phyloP scores from a whole-genome alignment of 352 stramenopile genomes.

The Vaucheria bursata region DNA sequence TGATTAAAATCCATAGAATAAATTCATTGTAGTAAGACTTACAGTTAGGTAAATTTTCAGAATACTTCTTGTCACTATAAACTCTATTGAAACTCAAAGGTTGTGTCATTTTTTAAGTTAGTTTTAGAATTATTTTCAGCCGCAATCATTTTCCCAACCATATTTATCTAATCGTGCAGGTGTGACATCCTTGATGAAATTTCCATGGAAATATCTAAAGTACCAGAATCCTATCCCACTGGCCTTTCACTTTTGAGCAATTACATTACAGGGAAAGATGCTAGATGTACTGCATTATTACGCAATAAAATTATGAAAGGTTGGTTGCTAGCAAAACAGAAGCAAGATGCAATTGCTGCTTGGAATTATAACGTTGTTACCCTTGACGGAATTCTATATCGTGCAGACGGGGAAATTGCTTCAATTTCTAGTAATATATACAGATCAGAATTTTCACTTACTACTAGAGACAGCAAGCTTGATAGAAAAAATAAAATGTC shows the following conservation, averaged over 20 bases:
- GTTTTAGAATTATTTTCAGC: too few species aligned
- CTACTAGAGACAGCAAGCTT: too few species aligned
- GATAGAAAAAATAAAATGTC: too few species aligned
- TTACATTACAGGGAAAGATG: neutral
- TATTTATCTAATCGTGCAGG: neutral
- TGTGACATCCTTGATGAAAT: constrained; percentile 3
- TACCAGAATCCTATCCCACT: neutral
- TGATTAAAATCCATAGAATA: too few species aligned
- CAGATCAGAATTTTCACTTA: too few species aligned
- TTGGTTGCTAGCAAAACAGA: neutral
- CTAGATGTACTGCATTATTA: neutral
- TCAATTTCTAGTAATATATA: too few species aligned
- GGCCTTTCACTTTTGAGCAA: neutral
- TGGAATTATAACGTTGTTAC: neutral
- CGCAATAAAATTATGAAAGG: neutral
- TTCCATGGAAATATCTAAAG: neutral
- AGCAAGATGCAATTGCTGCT: neutral
- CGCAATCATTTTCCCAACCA: too few species aligned
- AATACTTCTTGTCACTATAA: too few species aligned
- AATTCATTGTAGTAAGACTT: too few species aligned
- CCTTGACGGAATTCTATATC: neutral
- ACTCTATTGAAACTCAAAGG: too few species aligned
- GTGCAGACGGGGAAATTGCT: neutral
- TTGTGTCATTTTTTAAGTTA: too few species aligned
- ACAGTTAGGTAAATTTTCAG: too few species aligned